Evolutionary conservation across 179 eudicot species (phyloP), one percentile per base, ranked within the genome.

Genomic region (Camellia oleifera): DNA sequence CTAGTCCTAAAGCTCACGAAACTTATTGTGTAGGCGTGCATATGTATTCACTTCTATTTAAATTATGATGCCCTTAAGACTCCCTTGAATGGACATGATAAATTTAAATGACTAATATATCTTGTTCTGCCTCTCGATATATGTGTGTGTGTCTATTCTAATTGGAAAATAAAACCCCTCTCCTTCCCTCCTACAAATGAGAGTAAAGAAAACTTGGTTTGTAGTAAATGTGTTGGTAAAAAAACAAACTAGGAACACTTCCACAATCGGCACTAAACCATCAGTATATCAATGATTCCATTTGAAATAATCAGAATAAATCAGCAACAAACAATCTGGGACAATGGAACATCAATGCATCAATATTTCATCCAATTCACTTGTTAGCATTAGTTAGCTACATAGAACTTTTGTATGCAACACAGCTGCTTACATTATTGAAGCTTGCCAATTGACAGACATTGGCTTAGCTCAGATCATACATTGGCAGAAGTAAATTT

Each of bases 1-100:
- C 32, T 13, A 65, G 40, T 64, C 6, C 6, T 77, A 32, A 66
- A 62, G 67, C 50, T 77, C 76, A 53, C 62, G 71, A 79, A 58
- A 79, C 18, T 74, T 77, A 20, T 72, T 73, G 17, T 80, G 76
- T 61, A 32, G 75, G 26, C n/a, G 72, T 65, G 78, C 81, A 64
- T 69, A n/a, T 76, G 58, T 18, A 17, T 46, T 52, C 64, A 54
- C 72, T 72, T 65, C 42, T 60, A 40, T 74, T 53, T 72, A 50
- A 72, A 13, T 42, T 62, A 77, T 62, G 74, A 71, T 23, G 77
- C 64, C 69, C 7, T 50, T 71, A 17, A 71, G 50, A 69, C 57
- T 61, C 40, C 23, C 12, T 53, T 17, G 68, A 71, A 65, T 44
- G 46, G 60, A 18, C 10, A 18, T 32, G 32, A 71, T 18, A 72